Conservation (phyloP, 768 basidiomycete species). For the Hericium erinaceus region DNA sequence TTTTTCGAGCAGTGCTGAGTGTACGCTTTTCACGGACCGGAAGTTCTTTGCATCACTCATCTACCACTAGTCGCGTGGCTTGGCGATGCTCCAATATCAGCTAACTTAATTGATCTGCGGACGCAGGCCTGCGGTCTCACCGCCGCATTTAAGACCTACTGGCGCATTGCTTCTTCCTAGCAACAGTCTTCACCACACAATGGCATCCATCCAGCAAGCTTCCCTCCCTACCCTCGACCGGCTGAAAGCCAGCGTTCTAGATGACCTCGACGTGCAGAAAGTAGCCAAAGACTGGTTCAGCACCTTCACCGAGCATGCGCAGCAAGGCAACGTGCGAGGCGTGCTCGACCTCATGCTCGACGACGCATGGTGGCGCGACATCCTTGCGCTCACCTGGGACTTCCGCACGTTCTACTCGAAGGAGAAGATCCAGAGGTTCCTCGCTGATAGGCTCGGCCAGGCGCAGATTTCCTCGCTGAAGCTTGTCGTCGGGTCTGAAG, state of each 20-base stretch:
- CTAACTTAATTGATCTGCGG: too few species aligned
- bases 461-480: constrained; percentile 16
- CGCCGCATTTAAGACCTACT: too few species aligned
- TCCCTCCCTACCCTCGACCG: constrained; percentile 15
- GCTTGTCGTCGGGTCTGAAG: constrained; percentile 15
- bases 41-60: too few species aligned
- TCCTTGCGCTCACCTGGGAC: constrained; percentile 55
- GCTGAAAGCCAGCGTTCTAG: constrained; percentile 9
- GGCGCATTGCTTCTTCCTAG: not conserved
- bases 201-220: constrained; percentile 2
- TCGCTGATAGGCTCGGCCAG: constrained; percentile 33
- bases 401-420: constrained; percentile 46
- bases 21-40: too few species aligned
- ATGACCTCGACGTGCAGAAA: constrained; percentile 5
- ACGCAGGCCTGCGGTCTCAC: too few species aligned
- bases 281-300: constrained; percentile 16
- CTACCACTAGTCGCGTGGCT: too few species aligned
- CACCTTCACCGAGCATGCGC: constrained; percentile 11
- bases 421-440: constrained; percentile 31
- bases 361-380: constrained; percentile 47
- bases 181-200: not conserved
- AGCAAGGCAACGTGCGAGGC: constrained; percentile 4
- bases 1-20: too few species aligned
- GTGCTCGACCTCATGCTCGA: constrained; percentile 14
- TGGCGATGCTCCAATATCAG: too few species aligned